These are phyloP conservation scores for Metschnikowia arizonensis DNA, from an alignment of 805 yeast genomes.

Conservation along the genomic window DNA sequence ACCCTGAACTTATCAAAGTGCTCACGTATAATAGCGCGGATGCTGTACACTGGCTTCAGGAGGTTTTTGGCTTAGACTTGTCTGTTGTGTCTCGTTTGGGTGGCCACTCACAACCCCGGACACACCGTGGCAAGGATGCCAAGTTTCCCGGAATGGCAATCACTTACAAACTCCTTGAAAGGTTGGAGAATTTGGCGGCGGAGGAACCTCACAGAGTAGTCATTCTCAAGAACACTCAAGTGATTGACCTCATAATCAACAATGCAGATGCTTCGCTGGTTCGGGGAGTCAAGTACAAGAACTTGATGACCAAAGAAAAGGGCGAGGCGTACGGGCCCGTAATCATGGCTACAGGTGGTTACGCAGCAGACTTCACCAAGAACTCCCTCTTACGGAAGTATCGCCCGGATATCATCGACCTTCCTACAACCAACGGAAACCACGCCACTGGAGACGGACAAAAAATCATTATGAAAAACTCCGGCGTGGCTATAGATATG, in stretches of 20 bases:
- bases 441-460: conserved; percentile 66
- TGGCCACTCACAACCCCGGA: conserved; percentile 76
- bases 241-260: conserved; percentile 40
- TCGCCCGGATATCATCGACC: conserved; percentile 53
- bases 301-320: conserved; percentile 30
- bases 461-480: conserved; percentile 46
- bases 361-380: conserved; percentile 58
- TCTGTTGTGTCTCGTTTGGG: conserved; percentile 72
- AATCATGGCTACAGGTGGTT: conserved; percentile 62
- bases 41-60: conserved; percentile 73
- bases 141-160: conserved; percentile 66
- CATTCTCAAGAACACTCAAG: conserved; percentile 25
- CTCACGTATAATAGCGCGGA: conserved; percentile 58
- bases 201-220: conserved; percentile 37
- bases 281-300: conserved; percentile 25
- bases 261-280: conserved; percentile 16
- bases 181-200: conserved; percentile 17
- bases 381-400: conserved; percentile 51
- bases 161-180: conserved; percentile 39
- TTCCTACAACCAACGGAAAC: conserved; percentile 58
- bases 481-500: conserved; percentile 56
- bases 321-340: conserved; percentile 50
- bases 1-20: conserved; percentile 53
- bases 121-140: conserved; percentile 72
- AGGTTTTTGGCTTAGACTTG: conserved; percentile 56